Base-by-base conservation (phyloP, 1,284 basidiomycete genomes). In the Ganoderma meredithae region DNA sequence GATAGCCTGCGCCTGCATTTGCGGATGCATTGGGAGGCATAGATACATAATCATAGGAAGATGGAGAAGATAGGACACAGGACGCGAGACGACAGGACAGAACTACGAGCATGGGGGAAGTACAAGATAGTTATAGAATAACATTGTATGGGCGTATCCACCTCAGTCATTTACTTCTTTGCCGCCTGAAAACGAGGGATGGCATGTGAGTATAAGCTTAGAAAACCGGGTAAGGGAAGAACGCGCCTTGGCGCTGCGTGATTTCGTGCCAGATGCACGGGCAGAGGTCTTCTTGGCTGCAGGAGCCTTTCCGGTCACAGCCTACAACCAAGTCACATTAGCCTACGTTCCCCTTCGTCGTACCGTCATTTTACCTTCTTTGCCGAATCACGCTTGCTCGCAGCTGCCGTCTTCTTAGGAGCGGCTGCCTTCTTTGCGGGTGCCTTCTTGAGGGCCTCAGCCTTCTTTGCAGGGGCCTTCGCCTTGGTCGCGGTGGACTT, bases 381-480 rank as follows among this genome's bases (percentile, higher is more conserved):
- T 1, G 83, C 85, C 12, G 81, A 49, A 62, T 81, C 84, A 52
- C 88, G 84, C 76, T 83, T 84, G 61, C 85, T 82, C 22, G 84
- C 64, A 2, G 81, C 71, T 5, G 79, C 79, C 0, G 82, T 79
- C 80, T 89, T 90, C 83, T 85, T 89, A 10, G 77, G 67, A n/a
- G 83, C 72, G 10, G 79, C 74, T 53, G 69, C 71, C 78, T 85
- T 90, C 79, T 86, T 87, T 0, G 79, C 78, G 25, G 83, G 77
- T 25, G 81, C 78, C 47, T 79, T 74, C 74, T 77, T 78, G 52
- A 70, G 73, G 39, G 80, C 76, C 10, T 77, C 66, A 63, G 75
- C 73, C 73, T 76, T 78, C 62, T 75, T 72, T 36, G 78, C 71
- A 31, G 74, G 49, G 25, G 72, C 73, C 64, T 71, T 74, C 8